A percentile compares a stretch with the other conserved stretches of the same genome.
phyloP scores from a whole-genome alignment of 2,329 filamentous ascomycete species.

The Shiraia sp. region DNA sequence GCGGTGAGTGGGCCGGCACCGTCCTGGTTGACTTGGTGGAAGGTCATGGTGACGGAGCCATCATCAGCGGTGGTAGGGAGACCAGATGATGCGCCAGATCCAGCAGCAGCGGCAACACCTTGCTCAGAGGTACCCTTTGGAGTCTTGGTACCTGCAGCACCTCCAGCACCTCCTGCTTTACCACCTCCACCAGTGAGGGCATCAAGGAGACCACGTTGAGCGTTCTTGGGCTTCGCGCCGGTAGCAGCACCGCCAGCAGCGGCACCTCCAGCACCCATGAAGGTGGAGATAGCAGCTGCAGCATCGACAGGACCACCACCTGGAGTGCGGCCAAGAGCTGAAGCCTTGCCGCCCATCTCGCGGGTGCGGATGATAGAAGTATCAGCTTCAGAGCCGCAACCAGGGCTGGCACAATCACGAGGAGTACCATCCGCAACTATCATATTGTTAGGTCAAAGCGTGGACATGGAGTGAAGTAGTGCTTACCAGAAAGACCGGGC shows the following conservation, averaged over 20 bases:
- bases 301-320: slow-evolving; percentile 64
- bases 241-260: slow-evolving; percentile 10
- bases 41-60: slow-evolving; percentile 66
- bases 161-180: slow-evolving; percentile 4
- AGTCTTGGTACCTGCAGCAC: slow-evolving; percentile 49
- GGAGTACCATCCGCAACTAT: slow-evolving; percentile 67
- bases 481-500: slow-evolving; percentile 60
- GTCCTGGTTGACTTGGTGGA: slow-evolving; percentile 73
- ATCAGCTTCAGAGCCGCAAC: slow-evolving; percentile 68
- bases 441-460: slow-evolving; percentile 11
- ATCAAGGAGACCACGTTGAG: slow-evolving; percentile 2
- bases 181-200: slow-evolving; percentile 2
- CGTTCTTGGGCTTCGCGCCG: slow-evolving; percentile 1
- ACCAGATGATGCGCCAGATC: slow-evolving; percentile 57
- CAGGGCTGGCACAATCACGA: slow-evolving; percentile 65
- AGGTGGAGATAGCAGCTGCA: slow-evolving; percentile 59
- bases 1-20: slow-evolving; percentile 67
- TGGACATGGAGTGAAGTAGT: not conserved
- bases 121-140: slow-evolving; percentile 54
- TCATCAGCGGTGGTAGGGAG: slow-evolving; percentile 65
- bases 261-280: slow-evolving; percentile 55
- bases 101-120: slow-evolving; percentile 59
- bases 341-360: slow-evolving; percentile 61
- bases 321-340: slow-evolving; percentile 67
- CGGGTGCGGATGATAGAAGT: slow-evolving; percentile 69